Evolutionary conservation across 352 stramenopile genomes (phyloP).

Genomic region (Phytophthora sansomeana): DNA sequence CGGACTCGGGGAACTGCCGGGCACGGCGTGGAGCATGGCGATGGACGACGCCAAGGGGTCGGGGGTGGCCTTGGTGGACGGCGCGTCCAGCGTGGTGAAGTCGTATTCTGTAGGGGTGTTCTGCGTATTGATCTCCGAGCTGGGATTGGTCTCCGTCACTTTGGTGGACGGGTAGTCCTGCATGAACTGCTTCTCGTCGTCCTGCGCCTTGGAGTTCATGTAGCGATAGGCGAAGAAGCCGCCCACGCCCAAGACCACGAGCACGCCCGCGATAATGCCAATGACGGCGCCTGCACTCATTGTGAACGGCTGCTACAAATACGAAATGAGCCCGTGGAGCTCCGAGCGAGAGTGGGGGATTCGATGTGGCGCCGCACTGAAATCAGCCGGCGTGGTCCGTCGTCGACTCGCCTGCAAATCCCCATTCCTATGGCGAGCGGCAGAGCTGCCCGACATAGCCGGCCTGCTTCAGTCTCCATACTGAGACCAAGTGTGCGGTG

Average conservation of each 20-base stretch:
- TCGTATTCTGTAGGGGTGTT: slow-evolving; percentile 44
- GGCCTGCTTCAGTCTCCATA: slow-evolving; percentile 19
- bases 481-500: slow-evolving; percentile 15
- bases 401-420: slow-evolving; percentile 28
- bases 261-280: slow-evolving; percentile 52
- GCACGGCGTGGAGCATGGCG: slow-evolving; percentile 40
- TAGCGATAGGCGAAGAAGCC: slow-evolving; percentile 54
- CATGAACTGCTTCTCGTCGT: slow-evolving; percentile 52
- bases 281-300: slow-evolving; percentile 56
- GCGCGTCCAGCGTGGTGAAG: slow-evolving; percentile 42
- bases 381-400: slow-evolving; percentile 31
- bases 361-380: slow-evolving; percentile 33
- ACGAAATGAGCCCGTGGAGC: slow-evolving; percentile 21
- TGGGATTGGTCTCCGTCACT: slow-evolving; percentile 19
- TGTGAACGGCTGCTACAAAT: background rate
- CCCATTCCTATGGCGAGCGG: slow-evolving; percentile 25
- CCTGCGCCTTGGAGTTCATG: slow-evolving; percentile 29
- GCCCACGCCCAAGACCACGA: slow-evolving; percentile 40
- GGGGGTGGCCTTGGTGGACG: slow-evolving; percentile 32
- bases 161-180: slow-evolving; percentile 43
- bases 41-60: slow-evolving; percentile 42
- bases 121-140: slow-evolving; percentile 33
- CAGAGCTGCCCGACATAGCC: slow-evolving; percentile 18
- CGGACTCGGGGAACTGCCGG: slow-evolving; percentile 26
- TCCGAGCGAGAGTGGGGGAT: slow-evolving; percentile 14